Conservation (phyloP, 2,329 filamentous ascomycete species). For the Botrytis tulipae region DNA sequence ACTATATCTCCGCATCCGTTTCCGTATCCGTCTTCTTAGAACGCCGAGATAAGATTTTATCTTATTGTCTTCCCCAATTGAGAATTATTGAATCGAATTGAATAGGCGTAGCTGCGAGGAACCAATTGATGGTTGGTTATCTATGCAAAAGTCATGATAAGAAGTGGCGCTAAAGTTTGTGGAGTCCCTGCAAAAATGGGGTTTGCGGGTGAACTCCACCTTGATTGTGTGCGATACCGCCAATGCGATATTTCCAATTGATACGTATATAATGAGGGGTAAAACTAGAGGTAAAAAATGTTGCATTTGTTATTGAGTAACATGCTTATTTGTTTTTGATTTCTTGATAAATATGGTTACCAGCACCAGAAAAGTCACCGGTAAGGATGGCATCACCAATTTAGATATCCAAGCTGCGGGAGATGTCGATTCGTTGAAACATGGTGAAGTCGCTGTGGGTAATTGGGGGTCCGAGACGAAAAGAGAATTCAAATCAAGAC, state of each 20-base stretch:
- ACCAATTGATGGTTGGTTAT: not conserved
- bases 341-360: not conserved
- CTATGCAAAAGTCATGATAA: not conserved
- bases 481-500: not conserved
- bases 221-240: not conserved
- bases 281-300: not conserved
- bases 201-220: not conserved
- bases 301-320: not conserved
- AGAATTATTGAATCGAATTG: not conserved
- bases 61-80: not conserved
- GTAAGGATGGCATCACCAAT: not conserved
- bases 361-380: not conserved
- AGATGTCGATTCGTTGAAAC: slow-evolving; percentile 4
- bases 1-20: not conserved
- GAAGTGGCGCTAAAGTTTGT: not conserved
- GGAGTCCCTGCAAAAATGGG: not conserved
- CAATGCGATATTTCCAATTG: not conserved
- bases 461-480: slow-evolving; percentile 11
- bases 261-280: not conserved
- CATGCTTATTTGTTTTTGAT: not conserved
- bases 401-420: not conserved
- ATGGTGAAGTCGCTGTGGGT: not conserved
- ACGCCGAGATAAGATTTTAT: not conserved
- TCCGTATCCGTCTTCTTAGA: not conserved
- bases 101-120: not conserved